Evolutionary conservation across 2,329 filamentous ascomycete species (phyloP), one percentile per base, ranked within the genome.

Genomic region (Aureobasidium lini): DNA sequence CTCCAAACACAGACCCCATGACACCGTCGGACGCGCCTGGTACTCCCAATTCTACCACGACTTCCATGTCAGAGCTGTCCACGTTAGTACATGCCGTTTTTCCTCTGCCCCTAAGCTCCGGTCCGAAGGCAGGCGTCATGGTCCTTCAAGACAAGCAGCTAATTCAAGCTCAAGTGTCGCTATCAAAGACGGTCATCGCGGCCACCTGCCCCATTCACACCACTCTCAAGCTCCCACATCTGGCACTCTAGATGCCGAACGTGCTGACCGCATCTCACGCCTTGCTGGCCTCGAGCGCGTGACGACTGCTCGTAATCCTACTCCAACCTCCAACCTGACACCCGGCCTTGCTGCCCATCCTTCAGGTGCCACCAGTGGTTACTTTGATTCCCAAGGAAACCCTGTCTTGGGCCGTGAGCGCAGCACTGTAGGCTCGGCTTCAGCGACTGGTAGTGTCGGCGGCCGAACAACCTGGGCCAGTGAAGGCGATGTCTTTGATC

Each of bases 131-230:
- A 23, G 23, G 23, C 23, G 23, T 23, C 23, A 23, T 23, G 23
- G 23, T 23, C 23, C 23, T 23, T 23, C 23, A 23, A 23, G 16
- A 32, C 42, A 32, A 11, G 13, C 23, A 47, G 43, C 43, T 57
- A 16, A 57, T 34, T 6, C 9, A 34, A 2, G 2, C 39, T 16
- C 8, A 29, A 59, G 57, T 16, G 94, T 90, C 11, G 93, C 93
- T 54, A 96, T 96, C 80, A 96, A 96, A 75, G 93, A 97, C 71
- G 93, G 93, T 66, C 90, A 96, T 70, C 89, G 90, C 62, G 93
- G 93, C 64, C 85, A 91, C 70, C 81, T 87, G 31, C 83, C 85
- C 31, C 81, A 85, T 59, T 75, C 79, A 60, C 80, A 82, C 61
- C 73, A 73, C 60, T 54, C 60, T 6, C 60, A 57, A 32, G 37